Conservation (phyloP, 1,284 basidiomycete species). For the Naganishia sp. region DNA sequence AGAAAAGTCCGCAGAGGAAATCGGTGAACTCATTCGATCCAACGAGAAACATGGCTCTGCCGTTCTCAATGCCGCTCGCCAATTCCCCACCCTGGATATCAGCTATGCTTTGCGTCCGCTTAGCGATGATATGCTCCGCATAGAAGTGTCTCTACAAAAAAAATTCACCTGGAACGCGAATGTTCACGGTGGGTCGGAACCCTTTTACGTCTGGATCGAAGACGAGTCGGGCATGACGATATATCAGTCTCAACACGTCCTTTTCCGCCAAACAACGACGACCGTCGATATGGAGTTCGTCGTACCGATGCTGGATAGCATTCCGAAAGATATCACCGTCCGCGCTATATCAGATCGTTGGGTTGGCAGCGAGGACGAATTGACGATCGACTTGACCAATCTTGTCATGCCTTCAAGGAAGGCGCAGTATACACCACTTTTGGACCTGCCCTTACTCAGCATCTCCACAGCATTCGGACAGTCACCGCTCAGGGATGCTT, state of each 20-base stretch:
- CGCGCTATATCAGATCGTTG: conserved; percentile 88
- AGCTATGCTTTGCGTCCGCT: conserved; percentile 74
- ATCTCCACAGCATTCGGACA: conserved; percentile 60
- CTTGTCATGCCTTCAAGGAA: conserved; percentile 75
- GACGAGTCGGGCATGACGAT: conserved; percentile 77
- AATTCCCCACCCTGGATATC: conserved; percentile 79
- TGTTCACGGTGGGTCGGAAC: conserved; percentile 74
- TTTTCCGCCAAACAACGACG: conserved; percentile 68
- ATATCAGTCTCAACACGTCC: conserved; percentile 74
- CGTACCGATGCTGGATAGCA: conserved; percentile 67
- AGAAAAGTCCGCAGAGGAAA: conserved; percentile 67
- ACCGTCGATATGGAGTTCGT: conserved; percentile 74
- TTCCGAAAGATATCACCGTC: conserved; percentile 61
- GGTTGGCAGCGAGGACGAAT: conserved; percentile 84
- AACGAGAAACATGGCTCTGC: conserved; percentile 84
- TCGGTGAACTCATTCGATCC: conserved; percentile 81
- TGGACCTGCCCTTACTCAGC: conserved; percentile 80
- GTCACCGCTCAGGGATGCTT: conserved; percentile 57
- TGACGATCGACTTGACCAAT: conserved; percentile 65
- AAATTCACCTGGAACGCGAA: conserved; percentile 83
- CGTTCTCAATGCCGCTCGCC: conserved; percentile 75
- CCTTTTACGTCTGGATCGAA: conserved; percentile 97
- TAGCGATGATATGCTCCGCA: conserved; percentile 77
- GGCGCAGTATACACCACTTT: conserved; percentile 65
- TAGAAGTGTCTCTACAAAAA: conserved; percentile 67